Base-by-base conservation (phyloP, 257 asterid species). In the Knoxia roxburghii region DNA sequence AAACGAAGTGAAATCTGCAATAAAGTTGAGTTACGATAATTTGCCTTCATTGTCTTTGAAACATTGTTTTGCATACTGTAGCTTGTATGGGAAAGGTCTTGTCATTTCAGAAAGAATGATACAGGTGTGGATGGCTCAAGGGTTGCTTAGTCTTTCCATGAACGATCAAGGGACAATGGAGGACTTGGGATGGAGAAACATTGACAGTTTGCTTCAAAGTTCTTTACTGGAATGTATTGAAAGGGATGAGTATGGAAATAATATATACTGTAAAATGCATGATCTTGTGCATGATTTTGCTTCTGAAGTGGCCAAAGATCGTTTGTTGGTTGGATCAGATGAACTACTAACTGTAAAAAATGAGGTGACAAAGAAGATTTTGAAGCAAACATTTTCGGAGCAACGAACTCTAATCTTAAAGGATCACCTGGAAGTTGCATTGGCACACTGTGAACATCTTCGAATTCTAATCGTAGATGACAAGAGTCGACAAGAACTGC, bases 121-220 rank as follows among this genome's bases (percentile, higher is more conserved):
- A 23, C 82, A 78, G 48, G 68, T 65, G 2, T 78, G 82, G 82
- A 70, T 74, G 71, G 82, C 75, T 35, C 77, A 70, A 17, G 76
- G 72, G 0, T 60, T 21, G 61, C 77, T 74, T 21, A 1, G n/a
- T 50, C 50, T 66, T 11, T 9, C 33, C 11, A 41, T 37, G 13
- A 68, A 43, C 46, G 56, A 45, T 6, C 2, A 24, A 7, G 0
- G 10, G 17, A 21, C 0, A 0, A 53, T 21, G 58, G 58, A 53
- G 23, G 60, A 51, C 5, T 3, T 30, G 0, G 77, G 83, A 0
- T 30, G 3, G 9, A 17, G 41, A 27, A 71, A 55, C 51, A 18
- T 67, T 1, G 20, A 64, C 15, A 4, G 63, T 13, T 68, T 78
- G 27, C 14, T 78, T 26, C 46, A 32, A 20, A 41, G 56, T 57